phyloP scores from a whole-genome alignment of 441 rosid species.

The Jatropha podagrica region DNA sequence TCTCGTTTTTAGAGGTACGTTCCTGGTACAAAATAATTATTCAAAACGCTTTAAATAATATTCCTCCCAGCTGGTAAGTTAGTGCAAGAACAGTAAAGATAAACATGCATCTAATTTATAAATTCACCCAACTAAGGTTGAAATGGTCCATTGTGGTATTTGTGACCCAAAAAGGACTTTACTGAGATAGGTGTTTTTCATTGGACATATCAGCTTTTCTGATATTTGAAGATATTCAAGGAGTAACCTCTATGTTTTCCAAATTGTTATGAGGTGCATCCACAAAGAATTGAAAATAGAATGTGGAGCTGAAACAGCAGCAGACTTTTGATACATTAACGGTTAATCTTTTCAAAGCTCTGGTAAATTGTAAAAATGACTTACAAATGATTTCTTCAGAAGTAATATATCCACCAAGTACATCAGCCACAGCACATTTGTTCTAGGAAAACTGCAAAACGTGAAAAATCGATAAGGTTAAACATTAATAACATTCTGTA shows the following conservation, averaged over 20 bases:
- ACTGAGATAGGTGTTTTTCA: not conserved
- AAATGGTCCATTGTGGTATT: not conserved
- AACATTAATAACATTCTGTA: not conserved
- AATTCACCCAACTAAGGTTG: not conserved
- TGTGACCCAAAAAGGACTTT: not conserved
- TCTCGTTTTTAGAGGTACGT: slow-evolving; percentile 57
- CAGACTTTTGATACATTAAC: not conserved
- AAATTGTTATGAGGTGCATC: not conserved
- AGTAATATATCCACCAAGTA: slow-evolving; percentile 85
- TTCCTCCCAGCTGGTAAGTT: too few species aligned
- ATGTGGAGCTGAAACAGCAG: not conserved
- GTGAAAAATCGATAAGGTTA: slow-evolving; percentile 2
- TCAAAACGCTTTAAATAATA: not conserved
- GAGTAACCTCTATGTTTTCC: not conserved
- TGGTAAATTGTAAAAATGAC: slow-evolving; percentile 29
- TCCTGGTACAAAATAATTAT: slow-evolving; percentile 34
- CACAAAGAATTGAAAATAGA: not conserved
- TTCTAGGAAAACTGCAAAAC: slow-evolving; percentile 72
- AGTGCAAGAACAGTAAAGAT: not conserved
- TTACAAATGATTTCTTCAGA: slow-evolving; percentile 84
- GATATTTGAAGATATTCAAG: not conserved
- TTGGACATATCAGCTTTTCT: not conserved
- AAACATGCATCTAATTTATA: not conserved
- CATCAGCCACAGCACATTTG: slow-evolving; percentile 91
- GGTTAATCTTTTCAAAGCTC: not conserved